These are phyloP conservation scores for Aspergillus pseudotamarii DNA, from an alignment of 2,329 filamentous ascomycete genomes.

Conservation along the genomic window DNA sequence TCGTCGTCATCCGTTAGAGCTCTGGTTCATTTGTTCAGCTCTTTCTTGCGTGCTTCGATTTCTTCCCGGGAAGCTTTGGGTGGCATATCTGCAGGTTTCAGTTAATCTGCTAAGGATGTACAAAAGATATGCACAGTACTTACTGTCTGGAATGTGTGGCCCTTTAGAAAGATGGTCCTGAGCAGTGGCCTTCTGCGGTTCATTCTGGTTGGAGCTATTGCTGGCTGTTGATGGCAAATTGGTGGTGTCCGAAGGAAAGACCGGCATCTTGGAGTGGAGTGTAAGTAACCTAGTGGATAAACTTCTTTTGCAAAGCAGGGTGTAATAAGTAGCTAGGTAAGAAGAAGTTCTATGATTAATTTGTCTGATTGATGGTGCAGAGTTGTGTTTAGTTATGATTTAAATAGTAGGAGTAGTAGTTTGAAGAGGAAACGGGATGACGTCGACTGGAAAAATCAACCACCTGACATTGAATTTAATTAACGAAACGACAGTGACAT, in stretches of 20 bases:
- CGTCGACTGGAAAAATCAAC: background rate
- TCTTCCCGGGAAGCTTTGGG: constrained; percentile 64
- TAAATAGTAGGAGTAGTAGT: background rate
- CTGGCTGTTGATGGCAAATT: constrained; percentile 25
- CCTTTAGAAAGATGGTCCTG: constrained; percentile 46
- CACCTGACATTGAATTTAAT: background rate
- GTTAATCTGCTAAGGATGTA: background rate
- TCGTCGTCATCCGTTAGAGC: background rate
- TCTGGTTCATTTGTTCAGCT: constrained; percentile 64
- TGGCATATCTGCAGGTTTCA: constrained; percentile 38
- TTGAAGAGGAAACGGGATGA: background rate
- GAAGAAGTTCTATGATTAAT: background rate
- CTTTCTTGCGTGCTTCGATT: constrained; percentile 64
- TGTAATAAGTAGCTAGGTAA: background rate
- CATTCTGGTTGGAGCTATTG: constrained; percentile 26
- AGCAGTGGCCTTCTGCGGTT: constrained; percentile 42
- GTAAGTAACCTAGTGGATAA: background rate
- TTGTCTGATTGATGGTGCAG: background rate
- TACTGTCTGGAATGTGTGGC: constrained; percentile 47
- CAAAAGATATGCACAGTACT: constrained; percentile 13
- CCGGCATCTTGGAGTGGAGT: constrained; percentile 27
- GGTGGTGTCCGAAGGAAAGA: constrained; percentile 31
- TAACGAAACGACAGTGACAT: no score
- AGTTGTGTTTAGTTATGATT: background rate
- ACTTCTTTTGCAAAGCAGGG: background rate